Evolutionary conservation across 2,329 filamentous ascomycete species (phyloP).

Genomic region (Tolypocladium endophyticum): DNA sequence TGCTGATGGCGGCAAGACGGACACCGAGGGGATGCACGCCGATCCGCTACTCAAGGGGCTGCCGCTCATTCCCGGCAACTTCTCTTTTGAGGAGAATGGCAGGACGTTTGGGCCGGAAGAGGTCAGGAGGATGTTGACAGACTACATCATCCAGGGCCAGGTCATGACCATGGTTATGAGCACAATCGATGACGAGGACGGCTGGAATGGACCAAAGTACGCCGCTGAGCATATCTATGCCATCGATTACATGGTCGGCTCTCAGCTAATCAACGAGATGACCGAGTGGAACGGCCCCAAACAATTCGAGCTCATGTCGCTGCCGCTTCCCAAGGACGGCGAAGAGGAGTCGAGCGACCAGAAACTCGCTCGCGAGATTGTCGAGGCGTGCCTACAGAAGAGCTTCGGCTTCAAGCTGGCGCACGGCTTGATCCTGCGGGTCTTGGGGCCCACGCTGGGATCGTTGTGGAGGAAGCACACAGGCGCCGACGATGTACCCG

Average conservation of each 20-base stretch:
- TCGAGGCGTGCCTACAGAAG: conserved; percentile 35
- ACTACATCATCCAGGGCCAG: conserved; percentile 49
- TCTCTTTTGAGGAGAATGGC: conserved; percentile 11
- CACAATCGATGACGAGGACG: conserved; percentile 35
- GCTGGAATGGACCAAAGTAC: conserved; percentile 45
- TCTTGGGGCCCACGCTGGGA: conserved; percentile 38
- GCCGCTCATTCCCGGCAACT: conserved; percentile 20
- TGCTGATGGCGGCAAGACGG: conserved; percentile 26
- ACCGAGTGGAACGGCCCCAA: conserved; percentile 38
- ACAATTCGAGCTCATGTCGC: conserved; percentile 39
- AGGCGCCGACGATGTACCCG: conserved; percentile 35
- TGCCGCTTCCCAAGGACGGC: conserved; percentile 22
- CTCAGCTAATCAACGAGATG: conserved; percentile 40
- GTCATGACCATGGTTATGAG: conserved; percentile 40
- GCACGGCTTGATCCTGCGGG: conserved; percentile 39
- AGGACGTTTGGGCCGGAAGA: conserved; percentile 24
- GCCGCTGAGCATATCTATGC: conserved; percentile 35
- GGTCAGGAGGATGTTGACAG: conserved; percentile 32
- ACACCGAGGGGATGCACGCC: conserved; percentile 39
- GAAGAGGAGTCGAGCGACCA: conserved; percentile 27
- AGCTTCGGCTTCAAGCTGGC: conserved; percentile 47
- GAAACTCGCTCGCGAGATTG: conserved; percentile 34
- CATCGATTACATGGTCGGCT: conserved; percentile 37
- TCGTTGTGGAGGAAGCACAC: conserved; percentile 40
- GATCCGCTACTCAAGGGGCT: conserved; percentile 35